phyloP scores from a whole-genome alignment of 305 asterid species.

The Fraxinus nigra region DNA sequence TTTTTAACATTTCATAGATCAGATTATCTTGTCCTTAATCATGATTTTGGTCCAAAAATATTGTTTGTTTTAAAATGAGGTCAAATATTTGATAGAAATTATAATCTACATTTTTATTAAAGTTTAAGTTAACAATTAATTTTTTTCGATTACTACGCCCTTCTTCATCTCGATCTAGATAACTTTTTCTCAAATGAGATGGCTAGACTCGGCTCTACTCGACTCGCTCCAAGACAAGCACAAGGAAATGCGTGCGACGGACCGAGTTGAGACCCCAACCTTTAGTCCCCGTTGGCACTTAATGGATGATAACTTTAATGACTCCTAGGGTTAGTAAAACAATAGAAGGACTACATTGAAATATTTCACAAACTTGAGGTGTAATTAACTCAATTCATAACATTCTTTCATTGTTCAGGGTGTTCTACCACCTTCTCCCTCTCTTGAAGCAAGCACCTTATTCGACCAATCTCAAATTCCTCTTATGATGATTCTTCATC shows the following conservation, averaged over 20 bases:
- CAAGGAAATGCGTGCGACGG: not conserved
- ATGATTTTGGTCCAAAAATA: too few relatives aligned
- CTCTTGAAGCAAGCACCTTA: not conserved
- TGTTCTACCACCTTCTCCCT: constrained; percentile 20
- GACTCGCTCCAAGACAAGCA: not conserved
- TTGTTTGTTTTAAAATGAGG: too few relatives aligned
- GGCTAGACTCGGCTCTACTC: not conserved
- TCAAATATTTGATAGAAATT: too few relatives aligned
- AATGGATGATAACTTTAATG: not conserved
- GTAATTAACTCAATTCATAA: not conserved
- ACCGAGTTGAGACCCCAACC: not conserved
- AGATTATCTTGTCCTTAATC: too few relatives aligned
- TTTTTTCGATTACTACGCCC: too few relatives aligned
- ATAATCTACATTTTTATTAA: too few relatives aligned
- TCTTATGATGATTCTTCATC: not conserved
- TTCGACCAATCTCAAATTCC: constrained; percentile 2
- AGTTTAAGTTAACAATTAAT: too few relatives aligned
- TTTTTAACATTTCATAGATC: too few relatives aligned
- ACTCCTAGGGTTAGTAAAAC: not conserved
- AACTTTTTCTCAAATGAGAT: not conserved
- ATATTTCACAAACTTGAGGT: not conserved
- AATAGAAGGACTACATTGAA: not conserved
- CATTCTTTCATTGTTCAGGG: constrained; percentile 21
- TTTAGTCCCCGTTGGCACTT: not conserved
- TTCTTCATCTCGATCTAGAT: not conserved